phyloP scores from a whole-genome alignment of 257 asterid genomes.

The Striga asiatica region DNA sequence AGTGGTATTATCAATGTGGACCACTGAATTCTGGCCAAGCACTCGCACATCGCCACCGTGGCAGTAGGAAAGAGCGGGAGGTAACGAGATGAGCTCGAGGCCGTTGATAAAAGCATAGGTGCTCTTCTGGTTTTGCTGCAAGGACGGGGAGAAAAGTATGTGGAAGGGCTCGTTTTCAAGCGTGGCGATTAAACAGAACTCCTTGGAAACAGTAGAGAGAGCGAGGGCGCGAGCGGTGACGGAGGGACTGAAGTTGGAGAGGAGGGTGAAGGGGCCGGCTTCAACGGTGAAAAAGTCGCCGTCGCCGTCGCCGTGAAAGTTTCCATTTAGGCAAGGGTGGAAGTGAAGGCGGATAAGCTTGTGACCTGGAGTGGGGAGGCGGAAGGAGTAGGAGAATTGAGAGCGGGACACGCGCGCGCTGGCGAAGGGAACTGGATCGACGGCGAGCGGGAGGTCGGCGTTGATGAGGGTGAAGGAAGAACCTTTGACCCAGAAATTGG shows the following conservation, averaged over 20 bases:
- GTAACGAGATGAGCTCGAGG: constrained; percentile 34
- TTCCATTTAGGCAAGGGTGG: constrained; percentile 22
- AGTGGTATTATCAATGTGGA: constrained; percentile 37
- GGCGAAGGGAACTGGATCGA: constrained; percentile 26
- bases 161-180: constrained; percentile 21
- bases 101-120: constrained; percentile 46
- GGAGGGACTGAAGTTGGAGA: constrained; percentile 36
- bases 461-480: constrained; percentile 20
- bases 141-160: constrained; percentile 27
- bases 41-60: constrained; percentile 31
- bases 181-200: constrained; percentile 33
- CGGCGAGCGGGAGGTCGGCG: not conserved
- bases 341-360: constrained; percentile 41
- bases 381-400: constrained; percentile 31
- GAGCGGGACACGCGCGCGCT: constrained; percentile 31
- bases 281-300: constrained; percentile 30
- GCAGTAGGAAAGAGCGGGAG: constrained; percentile 34
- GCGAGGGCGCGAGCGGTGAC: constrained; percentile 31
- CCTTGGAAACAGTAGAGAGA: constrained; percentile 25
- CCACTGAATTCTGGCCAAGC: constrained; percentile 34
- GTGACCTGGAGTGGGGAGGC: constrained; percentile 27
- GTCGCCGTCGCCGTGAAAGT: constrained; percentile 7
- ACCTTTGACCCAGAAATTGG: constrained; percentile 8
- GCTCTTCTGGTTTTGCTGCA: not conserved
- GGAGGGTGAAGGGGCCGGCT: constrained; percentile 33